phyloP scores from a whole-genome alignment of 768 basidiomycete species.

The Neoboletus brunneissimus region DNA sequence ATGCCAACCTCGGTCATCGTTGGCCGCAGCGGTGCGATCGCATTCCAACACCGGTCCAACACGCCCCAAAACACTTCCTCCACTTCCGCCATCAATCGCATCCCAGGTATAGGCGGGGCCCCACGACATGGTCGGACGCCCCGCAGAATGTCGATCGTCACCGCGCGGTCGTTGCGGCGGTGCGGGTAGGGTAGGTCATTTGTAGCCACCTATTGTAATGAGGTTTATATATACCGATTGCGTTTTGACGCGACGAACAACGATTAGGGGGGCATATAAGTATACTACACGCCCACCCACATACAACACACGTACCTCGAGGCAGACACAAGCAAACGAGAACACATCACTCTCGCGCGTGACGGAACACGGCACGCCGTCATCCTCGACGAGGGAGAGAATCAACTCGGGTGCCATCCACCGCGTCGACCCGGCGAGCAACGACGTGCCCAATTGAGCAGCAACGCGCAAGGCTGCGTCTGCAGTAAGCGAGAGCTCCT shows the following conservation, averaged over 20 bases:
- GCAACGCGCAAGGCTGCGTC: slow-evolving; percentile 19
- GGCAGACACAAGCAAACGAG: slow-evolving; percentile 56
- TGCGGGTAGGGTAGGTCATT: slow-evolving; percentile 51
- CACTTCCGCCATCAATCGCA: slow-evolving; percentile 15
- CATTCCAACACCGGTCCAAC: slow-evolving; percentile 47
- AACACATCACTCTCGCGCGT: slow-evolving; percentile 58
- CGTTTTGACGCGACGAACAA: background rate
- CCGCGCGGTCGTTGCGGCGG: slow-evolving; percentile 53
- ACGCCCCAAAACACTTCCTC: slow-evolving; percentile 42
- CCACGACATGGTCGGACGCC: slow-evolving; percentile 47
- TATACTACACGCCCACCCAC: background rate
- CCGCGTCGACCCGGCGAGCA: slow-evolving; percentile 34
- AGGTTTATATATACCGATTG: too few species aligned
- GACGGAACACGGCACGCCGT: slow-evolving; percentile 39
- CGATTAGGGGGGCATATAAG: background rate
- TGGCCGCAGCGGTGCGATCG: slow-evolving; percentile 38
- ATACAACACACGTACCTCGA: slow-evolving; percentile 41
- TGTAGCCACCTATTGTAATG: slow-evolving; percentile 42
- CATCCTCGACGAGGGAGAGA: slow-evolving; percentile 47
- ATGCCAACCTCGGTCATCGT: slow-evolving; percentile 39
- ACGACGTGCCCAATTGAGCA: slow-evolving; percentile 29
- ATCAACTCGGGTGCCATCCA: slow-evolving; percentile 57
- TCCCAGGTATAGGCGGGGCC: slow-evolving; percentile 18
- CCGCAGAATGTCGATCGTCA: slow-evolving; percentile 53
- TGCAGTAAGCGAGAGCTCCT: slow-evolving; percentile 42